A percentile compares a stretch with the other conserved stretches of the same genome.
Evolutionary conservation across 805 yeast genomes (phyloP).

Genomic region (Candida wancherniae): DNA sequence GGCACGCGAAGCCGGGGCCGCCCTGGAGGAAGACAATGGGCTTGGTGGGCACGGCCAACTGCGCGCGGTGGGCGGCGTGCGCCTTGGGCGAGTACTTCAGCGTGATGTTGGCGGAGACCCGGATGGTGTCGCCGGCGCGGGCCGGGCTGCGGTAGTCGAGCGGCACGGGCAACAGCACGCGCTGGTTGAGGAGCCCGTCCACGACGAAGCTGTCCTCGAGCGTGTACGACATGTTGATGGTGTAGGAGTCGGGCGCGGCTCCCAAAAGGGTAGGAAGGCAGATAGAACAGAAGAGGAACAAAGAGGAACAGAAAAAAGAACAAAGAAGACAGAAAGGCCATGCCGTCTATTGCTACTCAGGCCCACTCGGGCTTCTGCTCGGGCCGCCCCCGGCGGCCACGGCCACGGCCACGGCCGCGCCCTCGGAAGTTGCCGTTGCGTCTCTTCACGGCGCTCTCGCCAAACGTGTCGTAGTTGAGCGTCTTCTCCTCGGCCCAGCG

Average conservation of each 20-base stretch:
- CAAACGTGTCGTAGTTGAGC: constrained; percentile 79
- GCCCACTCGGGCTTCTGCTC: constrained; percentile 20
- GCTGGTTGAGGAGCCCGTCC: constrained; percentile 17
- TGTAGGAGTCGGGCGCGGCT: no score
- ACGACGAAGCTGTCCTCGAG: constrained; percentile 14
- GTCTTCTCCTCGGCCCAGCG: constrained; percentile 70
- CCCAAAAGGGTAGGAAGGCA: neutral
- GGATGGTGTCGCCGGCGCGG: constrained; percentile 6
- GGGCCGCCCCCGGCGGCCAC: constrained; percentile 40
- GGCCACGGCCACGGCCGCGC: constrained; percentile 35
- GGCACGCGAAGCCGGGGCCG: constrained; percentile 50
- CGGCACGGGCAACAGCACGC: constrained; percentile 19
- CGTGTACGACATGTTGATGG: constrained; percentile 10
- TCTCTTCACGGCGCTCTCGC: constrained; percentile 52
- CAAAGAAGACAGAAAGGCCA: no score
- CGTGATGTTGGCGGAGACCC: constrained; percentile 30
- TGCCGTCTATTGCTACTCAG: no score
- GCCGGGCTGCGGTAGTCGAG: constrained; percentile 17
- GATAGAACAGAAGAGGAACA: neutral
- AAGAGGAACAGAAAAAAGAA: no score
- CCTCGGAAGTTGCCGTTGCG: constrained; percentile 23
- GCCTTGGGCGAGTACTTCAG: constrained; percentile 24
- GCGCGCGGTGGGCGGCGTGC: constrained; percentile 11
- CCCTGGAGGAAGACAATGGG: constrained; percentile 46
- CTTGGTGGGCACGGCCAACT: constrained; percentile 21